Base-by-base conservation (phyloP, 2,329 filamentous ascomycete genomes). In the Xylaria sp. region DNA sequence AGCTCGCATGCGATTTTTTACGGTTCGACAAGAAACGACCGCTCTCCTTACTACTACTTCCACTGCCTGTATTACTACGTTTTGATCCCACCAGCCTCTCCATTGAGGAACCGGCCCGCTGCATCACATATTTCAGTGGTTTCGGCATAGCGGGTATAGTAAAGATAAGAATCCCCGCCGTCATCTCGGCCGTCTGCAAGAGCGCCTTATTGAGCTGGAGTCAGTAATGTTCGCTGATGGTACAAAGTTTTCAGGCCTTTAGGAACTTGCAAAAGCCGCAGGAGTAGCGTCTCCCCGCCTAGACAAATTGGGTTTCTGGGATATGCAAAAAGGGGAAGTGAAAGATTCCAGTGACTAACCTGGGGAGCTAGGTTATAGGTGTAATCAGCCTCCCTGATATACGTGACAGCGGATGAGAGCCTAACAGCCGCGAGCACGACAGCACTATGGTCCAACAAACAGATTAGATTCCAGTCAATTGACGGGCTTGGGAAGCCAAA, bases 151-250 rank as follows among this genome's bases (percentile, higher is more conserved):
- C 49, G 17, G 61, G 61, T 29, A 59, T 54, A 20, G 54, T 45
- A 38, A 69, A 66, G 49, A 69, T 50, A 7, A 69, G 44, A 25
- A 66, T 60, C 17, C 51, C 61, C 13, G 59, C 59, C 11, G 63
- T 66, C 63, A 66, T 69, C 29, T 69, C 66, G 27, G 60, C 56
- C 11, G 50, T 53, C 27, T 45, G 51, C 15, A 65, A 61, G 13
- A 69, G 63, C 15, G 59, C 56, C 47, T 50, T 50, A 17, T 50
- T 31, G 13, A 13, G 31, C 11, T 29, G 15, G 9, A 31, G 47
- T 50, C 15, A 50, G 47, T 50, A 10, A 50, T 29, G 6, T n/a
- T 15, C 15, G 3, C 15, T 50, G 17, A 50, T 50, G 15, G 2
- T 15, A 17, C 17, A 15, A 29, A 2, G 7, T 49, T 4, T 29